Percentiles rank a stretch among this genome's conserved stretches.
Evolutionary conservation across 345 rosid species (phyloP).

Genomic region (Geranium brycei): DNA sequence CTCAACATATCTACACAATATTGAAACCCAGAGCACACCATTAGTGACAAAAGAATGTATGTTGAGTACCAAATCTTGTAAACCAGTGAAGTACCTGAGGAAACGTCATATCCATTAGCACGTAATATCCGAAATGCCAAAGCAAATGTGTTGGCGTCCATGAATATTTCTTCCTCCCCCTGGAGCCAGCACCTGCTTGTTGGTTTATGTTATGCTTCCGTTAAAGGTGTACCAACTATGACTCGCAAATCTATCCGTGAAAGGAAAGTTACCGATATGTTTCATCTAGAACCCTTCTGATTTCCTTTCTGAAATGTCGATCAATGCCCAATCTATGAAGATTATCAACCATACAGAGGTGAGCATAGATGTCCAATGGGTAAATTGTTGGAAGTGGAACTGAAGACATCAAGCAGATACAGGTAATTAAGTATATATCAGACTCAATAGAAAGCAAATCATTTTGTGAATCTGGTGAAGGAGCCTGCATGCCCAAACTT

Average conservation of each 20-base stretch:
- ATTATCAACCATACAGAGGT: constrained; percentile 44
- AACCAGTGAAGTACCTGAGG: constrained; percentile 38
- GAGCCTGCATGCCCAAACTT: constrained; percentile 63
- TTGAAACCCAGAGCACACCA: background rate
- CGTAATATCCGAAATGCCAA: constrained; percentile 70
- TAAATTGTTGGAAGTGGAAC: constrained; percentile 81
- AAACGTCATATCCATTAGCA: constrained; percentile 51
- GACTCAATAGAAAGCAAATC: background rate
- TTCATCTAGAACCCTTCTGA: constrained; percentile 35
- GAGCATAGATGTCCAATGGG: constrained; percentile 45
- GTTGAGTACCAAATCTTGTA: background rate
- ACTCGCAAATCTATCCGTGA: background rate
- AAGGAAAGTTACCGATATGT: constrained; percentile 40
- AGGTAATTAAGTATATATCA: background rate
- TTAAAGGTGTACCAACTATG: no score
- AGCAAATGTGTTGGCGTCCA: constrained; percentile 46
- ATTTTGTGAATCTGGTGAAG: background rate
- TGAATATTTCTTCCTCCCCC: constrained; percentile 58
- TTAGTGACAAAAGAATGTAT: background rate
- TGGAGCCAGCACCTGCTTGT: constrained; percentile 58
- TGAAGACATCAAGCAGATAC: constrained; percentile 20
- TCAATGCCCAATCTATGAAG: constrained; percentile 63
- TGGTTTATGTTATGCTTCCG: constrained; percentile 9
- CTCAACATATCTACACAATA: constrained; percentile 39
- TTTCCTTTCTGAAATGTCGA: constrained; percentile 48